Evolutionary conservation across 192 early-diverging fungal species (phyloP).

Genomic region (Coemansia sp.): DNA sequence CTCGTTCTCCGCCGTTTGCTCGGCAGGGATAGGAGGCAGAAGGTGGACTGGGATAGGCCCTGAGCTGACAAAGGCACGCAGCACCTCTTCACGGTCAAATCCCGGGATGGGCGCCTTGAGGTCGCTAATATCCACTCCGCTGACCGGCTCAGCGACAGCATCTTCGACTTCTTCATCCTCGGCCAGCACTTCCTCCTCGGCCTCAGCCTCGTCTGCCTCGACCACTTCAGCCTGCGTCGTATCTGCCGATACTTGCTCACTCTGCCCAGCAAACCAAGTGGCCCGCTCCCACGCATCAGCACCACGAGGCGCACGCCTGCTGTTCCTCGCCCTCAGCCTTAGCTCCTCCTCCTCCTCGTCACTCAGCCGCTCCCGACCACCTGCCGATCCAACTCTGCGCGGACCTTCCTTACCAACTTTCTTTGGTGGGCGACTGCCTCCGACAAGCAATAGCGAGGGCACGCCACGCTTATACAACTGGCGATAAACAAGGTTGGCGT

Average conservation of each 20-base stretch:
- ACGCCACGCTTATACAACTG: constrained; percentile 61
- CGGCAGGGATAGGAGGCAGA: constrained; percentile 19
- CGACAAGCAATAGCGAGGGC: constrained; percentile 57
- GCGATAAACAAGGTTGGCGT: constrained; percentile 61
- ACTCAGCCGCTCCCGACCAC: not conserved
- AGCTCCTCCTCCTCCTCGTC: constrained; percentile 1
- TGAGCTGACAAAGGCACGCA: constrained; percentile 22
- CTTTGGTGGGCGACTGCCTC: constrained; percentile 31
- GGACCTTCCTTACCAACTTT: not conserved
- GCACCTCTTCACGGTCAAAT: constrained; percentile 42
- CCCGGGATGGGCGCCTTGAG: constrained; percentile 33
- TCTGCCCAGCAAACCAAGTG: constrained; percentile 29
- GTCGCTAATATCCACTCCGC: constrained; percentile 25
- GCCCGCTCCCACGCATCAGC: constrained; percentile 40
- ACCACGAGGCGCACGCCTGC: constrained; percentile 8
- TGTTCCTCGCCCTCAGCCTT: not conserved
- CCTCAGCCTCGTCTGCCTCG: not conserved
- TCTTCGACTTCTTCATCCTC: constrained; percentile 5
- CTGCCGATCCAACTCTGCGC: not conserved
- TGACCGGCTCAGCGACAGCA: constrained; percentile 14
- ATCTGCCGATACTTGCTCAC: constrained; percentile 9
- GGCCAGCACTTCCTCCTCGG: constrained; percentile 1
- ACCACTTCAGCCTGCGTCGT: not conserved
- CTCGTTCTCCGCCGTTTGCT: constrained; percentile 8
- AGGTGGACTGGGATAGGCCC: constrained; percentile 43